These are phyloP conservation scores for Thermochaetoides dissita DNA, from an alignment of 2,329 filamentous ascomycete genomes.

Conservation along the genomic window DNA sequence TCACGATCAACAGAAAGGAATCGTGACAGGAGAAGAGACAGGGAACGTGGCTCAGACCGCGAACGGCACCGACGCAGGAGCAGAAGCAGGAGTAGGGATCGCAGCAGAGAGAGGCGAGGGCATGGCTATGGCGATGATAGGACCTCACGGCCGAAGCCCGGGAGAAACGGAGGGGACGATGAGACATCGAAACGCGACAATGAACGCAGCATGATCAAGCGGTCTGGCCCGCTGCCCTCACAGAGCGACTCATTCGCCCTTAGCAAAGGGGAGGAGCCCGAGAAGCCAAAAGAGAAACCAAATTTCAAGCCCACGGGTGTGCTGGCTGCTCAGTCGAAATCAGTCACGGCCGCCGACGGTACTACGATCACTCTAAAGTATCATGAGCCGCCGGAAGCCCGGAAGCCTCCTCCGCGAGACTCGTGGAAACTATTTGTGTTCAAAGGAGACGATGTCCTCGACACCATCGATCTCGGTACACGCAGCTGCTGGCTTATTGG, in stretches of 20 bases:
- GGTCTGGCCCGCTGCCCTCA: constrained; percentile 41
- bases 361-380: constrained; percentile 79
- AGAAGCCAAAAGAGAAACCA: constrained; percentile 66
- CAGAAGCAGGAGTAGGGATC: constrained; percentile 4
- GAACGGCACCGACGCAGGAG: constrained; percentile 3
- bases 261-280: constrained; percentile 33
- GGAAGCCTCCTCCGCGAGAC: constrained; percentile 67
- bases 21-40: constrained; percentile 9
- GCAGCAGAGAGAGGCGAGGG: constrained; percentile 5
- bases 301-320: constrained; percentile 72
- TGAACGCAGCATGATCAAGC: constrained; percentile 17
- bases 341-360: constrained; percentile 55
- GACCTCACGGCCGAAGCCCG: constrained; percentile 5
- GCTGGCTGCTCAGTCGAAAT: constrained; percentile 78
- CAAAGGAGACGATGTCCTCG: constrained; percentile 66
- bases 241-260: constrained; percentile 47
- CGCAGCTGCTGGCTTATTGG: constrained; percentile 88
- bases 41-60: constrained; percentile 5
- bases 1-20: constrained; percentile 9
- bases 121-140: constrained; percentile 4
- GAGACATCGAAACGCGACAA: not conserved
- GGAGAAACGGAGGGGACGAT: constrained; percentile 1
- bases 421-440: constrained; percentile 88
- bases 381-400: constrained; percentile 83
- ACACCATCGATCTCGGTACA: constrained; percentile 61